Base-by-base conservation (phyloP, 2,329 filamentous ascomycete genomes). In the Ophiocordyceps camponoti-saundersi region DNA sequence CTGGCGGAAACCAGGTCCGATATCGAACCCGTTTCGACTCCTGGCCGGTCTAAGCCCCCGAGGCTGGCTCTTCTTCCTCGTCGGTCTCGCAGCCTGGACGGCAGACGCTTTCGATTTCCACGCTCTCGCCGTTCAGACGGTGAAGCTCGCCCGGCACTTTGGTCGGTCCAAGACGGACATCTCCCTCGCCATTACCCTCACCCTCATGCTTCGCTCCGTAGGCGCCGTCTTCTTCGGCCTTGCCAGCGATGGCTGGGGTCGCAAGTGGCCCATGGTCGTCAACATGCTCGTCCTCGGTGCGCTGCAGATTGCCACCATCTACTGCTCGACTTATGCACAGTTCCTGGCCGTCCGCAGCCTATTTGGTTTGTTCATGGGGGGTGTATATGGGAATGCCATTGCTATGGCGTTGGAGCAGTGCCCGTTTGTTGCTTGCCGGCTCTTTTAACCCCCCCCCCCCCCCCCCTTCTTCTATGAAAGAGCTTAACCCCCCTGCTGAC, bases 71-170 rank as follows among this genome's bases (percentile, higher is more conserved):
- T 88, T 85, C 66, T 80, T 90, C 65, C 52, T 83, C 40, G 80
- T 87, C 12, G 85, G 83, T 3, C 79, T 89, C 57, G 62, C 73
- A 32, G 80, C 83, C 16, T 90, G 85, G 85, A 83, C 77, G 1
- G 84, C 83, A 48, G 85, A 90, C 60, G 84, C 85, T 3, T 90
- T 89, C 59, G 85, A 88, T 62, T 90, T 89, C 59, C 83, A 88
- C 62, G 82, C 85, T 23, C 70, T 90, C 10, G 84, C 80, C 5
- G 85, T 90, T 52, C 84, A 88, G 60, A 85, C 83, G 3, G 73
- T 73, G 53, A 86, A 87, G 64, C 67, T 89, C 22, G 73, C 70
- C 44, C 54, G 65, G 40, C 69, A 71, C 57, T 75, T 72, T 47
- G 56, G 55, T 49, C 64, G 62, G 18, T 67, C 66, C 45, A 76